Percentiles rank a stretch among this genome's conserved stretches.
phyloP scores from a whole-genome alignment of 2,329 filamentous ascomycete genomes.

The Cladosporium sp. region DNA sequence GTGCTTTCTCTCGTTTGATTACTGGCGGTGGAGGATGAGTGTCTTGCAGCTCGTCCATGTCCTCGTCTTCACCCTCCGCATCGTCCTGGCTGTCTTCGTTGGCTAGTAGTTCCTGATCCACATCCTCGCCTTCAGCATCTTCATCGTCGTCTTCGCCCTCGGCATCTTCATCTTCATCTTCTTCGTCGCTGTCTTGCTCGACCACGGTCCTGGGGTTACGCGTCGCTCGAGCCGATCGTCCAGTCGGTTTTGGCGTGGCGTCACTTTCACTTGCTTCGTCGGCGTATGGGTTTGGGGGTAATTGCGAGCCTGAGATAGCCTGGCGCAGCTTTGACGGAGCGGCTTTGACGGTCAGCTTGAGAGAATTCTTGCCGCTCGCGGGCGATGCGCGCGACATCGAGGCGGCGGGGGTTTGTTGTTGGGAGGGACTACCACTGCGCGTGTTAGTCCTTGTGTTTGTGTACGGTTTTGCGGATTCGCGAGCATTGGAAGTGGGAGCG shows the following conservation, averaged over 20 bases:
- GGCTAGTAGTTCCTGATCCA: slow-evolving; percentile 19
- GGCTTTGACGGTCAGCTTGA: slow-evolving; percentile 48
- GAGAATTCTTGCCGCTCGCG: slow-evolving; percentile 41
- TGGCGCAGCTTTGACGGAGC: slow-evolving; percentile 47
- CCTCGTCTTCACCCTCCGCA: slow-evolving; percentile 33
- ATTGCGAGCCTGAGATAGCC: slow-evolving; percentile 37
- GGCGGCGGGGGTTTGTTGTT: slow-evolving; percentile 19
- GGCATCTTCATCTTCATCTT: slow-evolving; percentile 25
- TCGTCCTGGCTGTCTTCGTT: slow-evolving; percentile 32
- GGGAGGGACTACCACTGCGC: slow-evolving; percentile 19
- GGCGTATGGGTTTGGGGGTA: slow-evolving; percentile 30
- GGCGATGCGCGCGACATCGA: slow-evolving; percentile 34
- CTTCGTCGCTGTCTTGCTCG: slow-evolving; percentile 31
- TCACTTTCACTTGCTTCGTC: slow-evolving; percentile 33
- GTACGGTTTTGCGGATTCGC: slow-evolving; percentile 23
- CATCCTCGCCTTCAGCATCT: slow-evolving; percentile 26
- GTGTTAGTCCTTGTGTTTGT: slow-evolving; percentile 24
- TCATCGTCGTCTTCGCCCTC: slow-evolving; percentile 37
- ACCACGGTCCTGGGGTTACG: slow-evolving; percentile 32
- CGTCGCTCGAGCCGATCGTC: slow-evolving; percentile 24
- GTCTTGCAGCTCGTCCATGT: slow-evolving; percentile 31
- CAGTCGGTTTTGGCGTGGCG: slow-evolving; percentile 28
- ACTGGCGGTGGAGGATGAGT: slow-evolving; percentile 32
- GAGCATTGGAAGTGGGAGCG: slow-evolving; percentile 18
- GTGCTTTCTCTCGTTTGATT: slow-evolving; percentile 23